These are phyloP conservation scores for Pythium myriotylum DNA, from an alignment of 352 stramenopile species.

Conservation along the genomic window DNA sequence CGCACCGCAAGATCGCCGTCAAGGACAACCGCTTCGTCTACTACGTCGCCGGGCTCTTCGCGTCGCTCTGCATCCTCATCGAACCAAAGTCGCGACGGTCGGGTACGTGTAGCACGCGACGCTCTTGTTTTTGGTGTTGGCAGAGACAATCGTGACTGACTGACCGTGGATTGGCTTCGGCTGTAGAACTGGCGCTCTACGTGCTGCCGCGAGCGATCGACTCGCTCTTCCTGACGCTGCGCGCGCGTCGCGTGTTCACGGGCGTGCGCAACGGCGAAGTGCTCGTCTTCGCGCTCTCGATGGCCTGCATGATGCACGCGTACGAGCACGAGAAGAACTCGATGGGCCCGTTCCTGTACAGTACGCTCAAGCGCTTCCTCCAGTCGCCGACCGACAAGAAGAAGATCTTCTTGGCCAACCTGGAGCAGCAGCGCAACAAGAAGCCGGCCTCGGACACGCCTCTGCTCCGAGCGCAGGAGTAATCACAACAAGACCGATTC, in stretches of 20 bases:
- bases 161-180: conserved; percentile 6
- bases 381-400: conserved; percentile 77
- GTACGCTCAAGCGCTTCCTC: conserved; percentile 77
- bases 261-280: conserved; percentile 73
- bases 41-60: conserved; percentile 68
- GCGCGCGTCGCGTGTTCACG: conserved; percentile 67
- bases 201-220: conserved; percentile 76
- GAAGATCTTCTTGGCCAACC: conserved; percentile 47
- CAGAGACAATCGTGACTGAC: neutral
- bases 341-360: conserved; percentile 65
- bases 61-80: conserved; percentile 72
- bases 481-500: neutral
- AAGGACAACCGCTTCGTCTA: conserved; percentile 77
- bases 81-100: conserved; percentile 81
- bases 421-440: conserved; percentile 22
- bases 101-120: too few relatives aligned
- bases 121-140: too few relatives aligned
- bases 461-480: conserved; percentile 3
- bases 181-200: conserved; percentile 74
- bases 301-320: conserved; percentile 84
- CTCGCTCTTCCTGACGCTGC: conserved; percentile 76
- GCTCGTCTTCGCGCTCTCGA: conserved; percentile 74
- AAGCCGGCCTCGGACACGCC: neutral
- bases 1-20: conserved; percentile 52
- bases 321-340: conserved; percentile 81